Conservation (phyloP, 495 filamentous ascomycete genomes). For the Trichoderma asperelloides region DNA sequence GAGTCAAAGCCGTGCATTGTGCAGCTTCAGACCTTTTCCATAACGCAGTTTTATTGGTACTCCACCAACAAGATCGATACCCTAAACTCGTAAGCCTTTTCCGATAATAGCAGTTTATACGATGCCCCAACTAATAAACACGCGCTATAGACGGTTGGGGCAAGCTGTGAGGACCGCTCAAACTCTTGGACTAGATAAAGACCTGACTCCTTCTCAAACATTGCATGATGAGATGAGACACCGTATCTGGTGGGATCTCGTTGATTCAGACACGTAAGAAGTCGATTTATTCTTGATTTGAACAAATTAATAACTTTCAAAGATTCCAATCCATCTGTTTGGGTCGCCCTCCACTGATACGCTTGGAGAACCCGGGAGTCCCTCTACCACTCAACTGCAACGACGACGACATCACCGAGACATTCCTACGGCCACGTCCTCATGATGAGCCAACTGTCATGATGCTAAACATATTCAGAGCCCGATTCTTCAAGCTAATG, state of each 20-base stretch:
- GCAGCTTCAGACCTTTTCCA: background rate
- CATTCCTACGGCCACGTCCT: background rate
- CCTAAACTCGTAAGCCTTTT: background rate
- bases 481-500: background rate
- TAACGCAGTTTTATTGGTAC: conserved; percentile 5
- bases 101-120: background rate
- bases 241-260: conserved; percentile 3
- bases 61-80: background rate
- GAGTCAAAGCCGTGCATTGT: background rate
- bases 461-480: background rate
- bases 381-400: conserved; percentile 4
- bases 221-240: background rate
- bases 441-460: background rate
- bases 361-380: background rate
- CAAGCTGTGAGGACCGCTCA: conserved; percentile 1
- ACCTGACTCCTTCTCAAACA: background rate
- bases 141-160: background rate
- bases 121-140: background rate
- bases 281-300: background rate
- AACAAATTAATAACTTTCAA: background rate
- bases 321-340: conserved; percentile 2
- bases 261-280: background rate
- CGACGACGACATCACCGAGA: background rate
- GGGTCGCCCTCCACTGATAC: background rate
- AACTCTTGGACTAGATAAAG: background rate